Base-by-base conservation (phyloP, 768 basidiomycete species). In the Tremella yokohamensis region DNA sequence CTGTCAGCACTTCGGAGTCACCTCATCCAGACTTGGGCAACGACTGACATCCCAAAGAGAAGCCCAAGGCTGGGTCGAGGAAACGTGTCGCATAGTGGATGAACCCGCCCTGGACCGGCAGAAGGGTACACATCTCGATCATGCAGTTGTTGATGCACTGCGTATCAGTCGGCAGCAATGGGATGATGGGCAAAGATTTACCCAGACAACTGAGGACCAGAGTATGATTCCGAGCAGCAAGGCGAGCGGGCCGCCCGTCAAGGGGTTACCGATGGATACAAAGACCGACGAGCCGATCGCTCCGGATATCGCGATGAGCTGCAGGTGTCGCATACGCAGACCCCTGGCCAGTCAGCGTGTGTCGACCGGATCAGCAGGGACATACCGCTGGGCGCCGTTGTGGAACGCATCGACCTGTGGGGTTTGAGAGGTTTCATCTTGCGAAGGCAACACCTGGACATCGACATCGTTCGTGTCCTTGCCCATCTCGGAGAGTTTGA, bases 231-330 rank as follows among this genome's bases (percentile, higher is more conserved):
- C 68, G 37, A 69, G 48, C 15, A 69, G 34, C 22, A 64, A 49
- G 29, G 61, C 57, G 19, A 69, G 40, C 8, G 68, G 68, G 12
- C 65, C 68, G 24, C 54, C 62, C 1, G 11, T 44, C 1, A 57
- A 59, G 59, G n/a, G 63, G 29, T 57, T 55, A 37, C 62, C 65
- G 54, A 66, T 66, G 22, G 54, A 56, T 1, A 69, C 54, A 47
- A 66, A 69, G 1, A 69, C 25, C 0, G 50, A 64, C 3, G 62
- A 55, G 22, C 65, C 65, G 34, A 69, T 69, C 9, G 64, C 49
- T 34, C 68, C 65, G 4, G 62, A 57, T 29, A 69, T 63, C n/a
- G 68, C 62, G 20, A 69, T 66, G n/a, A 69, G 57, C 42, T 69
- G 67, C 47, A 69, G 44, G 56, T 69, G 67, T 44, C 67, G 49